Percentiles rank a stretch among this genome's conserved stretches.
phyloP scores from a whole-genome alignment of 2,329 filamentous ascomycete species.

The Pestalotiopsis sp. region DNA sequence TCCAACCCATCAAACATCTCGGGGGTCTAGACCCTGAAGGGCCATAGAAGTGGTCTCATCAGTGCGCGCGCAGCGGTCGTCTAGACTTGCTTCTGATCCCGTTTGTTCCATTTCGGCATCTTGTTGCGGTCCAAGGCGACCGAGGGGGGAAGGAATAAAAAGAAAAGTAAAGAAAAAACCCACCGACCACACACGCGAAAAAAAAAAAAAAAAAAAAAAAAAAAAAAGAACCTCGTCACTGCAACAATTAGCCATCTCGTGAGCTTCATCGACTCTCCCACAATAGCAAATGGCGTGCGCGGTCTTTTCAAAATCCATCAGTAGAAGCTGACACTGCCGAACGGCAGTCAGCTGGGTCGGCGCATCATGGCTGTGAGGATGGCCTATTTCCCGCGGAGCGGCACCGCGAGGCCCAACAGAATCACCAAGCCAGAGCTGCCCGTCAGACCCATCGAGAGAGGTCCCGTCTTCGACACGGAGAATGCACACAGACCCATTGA shows the following conservation, averaged over 20 bases:
- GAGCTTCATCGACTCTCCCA: background rate
- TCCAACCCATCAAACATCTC: background rate
- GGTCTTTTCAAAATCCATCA: background rate
- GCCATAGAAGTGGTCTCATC: background rate
- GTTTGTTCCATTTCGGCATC: background rate
- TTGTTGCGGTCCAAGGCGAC: background rate
- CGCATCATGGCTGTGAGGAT: background rate
- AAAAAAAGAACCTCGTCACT: background rate
- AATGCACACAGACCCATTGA: background rate
- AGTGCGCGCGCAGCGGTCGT: background rate
- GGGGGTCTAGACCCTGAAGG: background rate
- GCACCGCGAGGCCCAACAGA: background rate
- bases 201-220: background rate
- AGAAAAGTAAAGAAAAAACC: background rate
- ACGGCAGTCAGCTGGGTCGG: background rate
- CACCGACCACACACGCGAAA: background rate
- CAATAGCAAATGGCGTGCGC: background rate
- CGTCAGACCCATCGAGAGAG: background rate
- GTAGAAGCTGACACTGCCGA: background rate
- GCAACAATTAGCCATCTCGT: background rate
- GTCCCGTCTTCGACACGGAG: slow-evolving; percentile 4
- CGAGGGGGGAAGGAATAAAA: background rate
- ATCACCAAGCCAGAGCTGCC: slow-evolving; percentile 3
- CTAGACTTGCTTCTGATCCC: background rate
- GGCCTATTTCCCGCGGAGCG: slow-evolving; percentile 1